Conservation (phyloP, 1,284 basidiomycete genomes). For the Microbotryomycetes sp. region DNA sequence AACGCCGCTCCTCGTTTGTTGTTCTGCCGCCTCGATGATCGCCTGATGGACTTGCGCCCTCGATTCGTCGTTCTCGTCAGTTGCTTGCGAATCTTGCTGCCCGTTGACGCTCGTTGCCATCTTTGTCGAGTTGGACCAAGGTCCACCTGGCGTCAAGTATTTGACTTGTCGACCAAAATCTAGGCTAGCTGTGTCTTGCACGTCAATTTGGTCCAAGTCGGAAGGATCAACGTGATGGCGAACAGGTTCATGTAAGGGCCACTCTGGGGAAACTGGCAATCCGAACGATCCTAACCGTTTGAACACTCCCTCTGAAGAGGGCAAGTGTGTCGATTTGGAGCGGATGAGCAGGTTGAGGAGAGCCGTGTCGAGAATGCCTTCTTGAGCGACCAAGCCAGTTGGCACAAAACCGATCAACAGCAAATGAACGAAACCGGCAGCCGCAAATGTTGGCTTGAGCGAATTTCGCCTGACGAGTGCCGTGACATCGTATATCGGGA, state of each 20-base stretch:
- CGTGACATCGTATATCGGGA: not conserved
- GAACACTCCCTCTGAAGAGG: not conserved
- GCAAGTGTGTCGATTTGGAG: not conserved
- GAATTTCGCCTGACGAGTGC: not conserved
- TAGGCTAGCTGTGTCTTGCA: not conserved
- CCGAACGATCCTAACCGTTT: not conserved
- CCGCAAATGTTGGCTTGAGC: no score
- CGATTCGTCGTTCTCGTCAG: not conserved
- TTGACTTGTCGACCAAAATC: not conserved
- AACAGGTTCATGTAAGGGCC: not conserved
- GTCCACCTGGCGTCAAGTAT: not conserved
- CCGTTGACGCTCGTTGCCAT: not conserved
- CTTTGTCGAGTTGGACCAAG: not conserved
- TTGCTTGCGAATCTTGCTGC: not conserved
- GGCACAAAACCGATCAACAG: slow-evolving; percentile 3
- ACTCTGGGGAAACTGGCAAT: not conserved
- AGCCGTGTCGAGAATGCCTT: not conserved
- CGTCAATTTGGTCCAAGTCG: not conserved
- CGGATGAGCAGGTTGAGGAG: not conserved
- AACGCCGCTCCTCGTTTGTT: not conserved
- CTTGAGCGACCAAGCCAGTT: slow-evolving; percentile 9
- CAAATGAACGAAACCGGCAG: not conserved
- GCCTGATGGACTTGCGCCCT: not conserved
- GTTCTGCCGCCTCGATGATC: not conserved
- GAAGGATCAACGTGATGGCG: not conserved